Conservation (phyloP, 495 filamentous ascomycete genomes). For the Penicillium roqueforti region DNA sequence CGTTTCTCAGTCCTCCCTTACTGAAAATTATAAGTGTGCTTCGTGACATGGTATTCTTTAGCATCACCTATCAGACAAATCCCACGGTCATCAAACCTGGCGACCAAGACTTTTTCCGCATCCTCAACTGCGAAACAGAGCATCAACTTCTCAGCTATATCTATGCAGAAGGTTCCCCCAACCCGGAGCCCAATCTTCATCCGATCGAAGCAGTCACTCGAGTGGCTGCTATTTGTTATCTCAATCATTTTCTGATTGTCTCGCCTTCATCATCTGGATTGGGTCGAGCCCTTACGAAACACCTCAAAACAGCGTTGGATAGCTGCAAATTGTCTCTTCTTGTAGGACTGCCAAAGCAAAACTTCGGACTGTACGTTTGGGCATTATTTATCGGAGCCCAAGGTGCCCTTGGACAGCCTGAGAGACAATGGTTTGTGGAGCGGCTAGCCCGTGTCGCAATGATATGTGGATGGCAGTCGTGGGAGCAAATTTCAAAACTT, state of each 20-base stretch:
- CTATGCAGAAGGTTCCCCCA: constrained; percentile 13
- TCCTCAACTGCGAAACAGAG: constrained; percentile 30
- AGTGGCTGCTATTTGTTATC: constrained; percentile 29
- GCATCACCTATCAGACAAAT: constrained; percentile 13
- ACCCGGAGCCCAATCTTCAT: constrained; percentile 12
- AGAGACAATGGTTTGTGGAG: constrained; percentile 31
- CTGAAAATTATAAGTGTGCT: constrained; percentile 22
- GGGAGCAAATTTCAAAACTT: constrained; percentile 26
- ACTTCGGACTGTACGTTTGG: constrained; percentile 27
- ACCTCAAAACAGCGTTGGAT: constrained; percentile 20
- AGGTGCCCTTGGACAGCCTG: constrained; percentile 25
- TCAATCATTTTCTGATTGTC: constrained; percentile 34
- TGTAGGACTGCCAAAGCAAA: constrained; percentile 19
- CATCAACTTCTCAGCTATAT: constrained; percentile 37
- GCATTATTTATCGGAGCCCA: constrained; percentile 33
- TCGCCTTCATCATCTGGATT: constrained; percentile 31
- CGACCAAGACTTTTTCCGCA: constrained; percentile 31
- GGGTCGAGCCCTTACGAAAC: constrained; percentile 36
- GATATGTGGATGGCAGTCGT: constrained; percentile 28
- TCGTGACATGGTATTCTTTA: constrained; percentile 28
- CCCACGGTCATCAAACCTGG: constrained; percentile 8
- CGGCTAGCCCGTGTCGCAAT: constrained; percentile 24
- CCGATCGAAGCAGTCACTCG: constrained; percentile 31
- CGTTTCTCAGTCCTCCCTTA: constrained; percentile 23
- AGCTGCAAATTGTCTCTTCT: constrained; percentile 20